Evolutionary conservation across 768 basidiomycete species (phyloP).

Genomic region (Xerocomus potaroensis): DNA sequence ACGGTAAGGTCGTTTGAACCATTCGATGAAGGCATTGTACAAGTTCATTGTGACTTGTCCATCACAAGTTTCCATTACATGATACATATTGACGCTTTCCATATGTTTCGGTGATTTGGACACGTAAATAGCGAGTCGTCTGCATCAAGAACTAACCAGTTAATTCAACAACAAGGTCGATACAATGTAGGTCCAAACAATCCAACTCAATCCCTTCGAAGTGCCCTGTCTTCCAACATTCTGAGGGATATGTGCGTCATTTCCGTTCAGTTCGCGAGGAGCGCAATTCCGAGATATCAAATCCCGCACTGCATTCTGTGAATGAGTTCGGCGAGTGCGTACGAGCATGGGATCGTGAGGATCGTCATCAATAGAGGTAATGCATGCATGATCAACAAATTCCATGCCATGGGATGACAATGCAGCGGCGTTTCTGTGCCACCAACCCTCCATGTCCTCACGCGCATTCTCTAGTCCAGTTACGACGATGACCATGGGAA

Average conservation of each 20-base stretch:
- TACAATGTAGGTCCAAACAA: constrained; percentile 14
- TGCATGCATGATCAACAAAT: constrained; percentile 30
- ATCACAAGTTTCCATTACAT: too few relatives aligned
- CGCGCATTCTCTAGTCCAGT: constrained; percentile 37
- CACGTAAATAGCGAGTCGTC: background rate
- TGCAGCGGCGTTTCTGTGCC: constrained; percentile 23
- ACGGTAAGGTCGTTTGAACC: too few relatives aligned
- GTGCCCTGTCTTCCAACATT: background rate
- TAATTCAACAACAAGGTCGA: constrained; percentile 6
- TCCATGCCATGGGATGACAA: constrained; percentile 22
- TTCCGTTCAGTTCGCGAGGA: constrained; percentile 4
- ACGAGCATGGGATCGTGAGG: constrained; percentile 9
- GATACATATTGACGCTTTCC: too few relatives aligned
- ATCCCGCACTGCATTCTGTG: constrained; percentile 20
- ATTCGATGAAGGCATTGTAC: too few relatives aligned
- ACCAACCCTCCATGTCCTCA: constrained; percentile 34
- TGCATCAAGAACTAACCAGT: too few relatives aligned
- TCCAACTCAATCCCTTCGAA: constrained; percentile 10
- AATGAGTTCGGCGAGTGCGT: constrained; percentile 20
- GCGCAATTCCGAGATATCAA: constrained; percentile 22
- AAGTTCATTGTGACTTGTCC: too few relatives aligned
- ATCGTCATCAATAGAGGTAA: constrained; percentile 29
- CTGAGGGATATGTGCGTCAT: background rate
- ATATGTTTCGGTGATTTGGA: too few relatives aligned
- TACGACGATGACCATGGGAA: constrained; percentile 37